Base-by-base conservation (phyloP, 768 basidiomycete species). In the Rossbeevera mucosa region DNA sequence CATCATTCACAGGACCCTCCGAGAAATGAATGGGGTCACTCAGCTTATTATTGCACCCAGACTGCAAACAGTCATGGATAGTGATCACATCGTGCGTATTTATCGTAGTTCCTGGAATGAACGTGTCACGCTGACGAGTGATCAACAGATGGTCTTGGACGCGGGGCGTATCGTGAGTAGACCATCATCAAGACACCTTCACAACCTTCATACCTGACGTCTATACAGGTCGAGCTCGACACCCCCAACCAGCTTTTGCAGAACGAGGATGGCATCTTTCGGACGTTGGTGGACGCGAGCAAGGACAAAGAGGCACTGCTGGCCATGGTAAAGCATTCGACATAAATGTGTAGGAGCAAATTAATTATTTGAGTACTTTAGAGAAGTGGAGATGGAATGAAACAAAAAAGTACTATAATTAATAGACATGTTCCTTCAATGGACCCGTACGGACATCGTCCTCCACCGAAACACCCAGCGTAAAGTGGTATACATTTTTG, bases 11-110 rank as follows among this genome's bases (percentile, higher is more conserved):
- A 22, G 7, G 14, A 16, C 55, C 20, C 47, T 53, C 21, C 55
- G 52, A 18, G 46, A 53, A 12, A 26, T 53, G 42, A 52, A 44
- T 2, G 48, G 41, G 11, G 38, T 51, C 4, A 53, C 56, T 8
- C 50, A 54, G 7, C 56, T 58, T 20, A 53, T 57, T 14, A 25
- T 58, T 5, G 54, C 57, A 2, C 50, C 55, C 24, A 43, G 54
- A 6, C 20, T 55, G 5, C 50, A 38, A 25, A 30, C 57, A 0
- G 28, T 58, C 33, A 58, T 56, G 57, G 57, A 52, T 12, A 24
- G 44, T 7, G 51, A 59, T 25, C 44, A 30, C 9, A 52, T 59
- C 8, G 50, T 52, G 16, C 8, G 52, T 58, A 18, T 9, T 13
- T 28, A 5, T 16, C 28, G n/a, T n/a, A n/a, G n/a, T n/a, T n/a